Percentiles rank a stretch among this genome's conserved stretches.
These are phyloP conservation scores for Xerocomus potaroensis DNA, from an alignment of 768 basidiomycete species.

Conservation along the genomic window DNA sequence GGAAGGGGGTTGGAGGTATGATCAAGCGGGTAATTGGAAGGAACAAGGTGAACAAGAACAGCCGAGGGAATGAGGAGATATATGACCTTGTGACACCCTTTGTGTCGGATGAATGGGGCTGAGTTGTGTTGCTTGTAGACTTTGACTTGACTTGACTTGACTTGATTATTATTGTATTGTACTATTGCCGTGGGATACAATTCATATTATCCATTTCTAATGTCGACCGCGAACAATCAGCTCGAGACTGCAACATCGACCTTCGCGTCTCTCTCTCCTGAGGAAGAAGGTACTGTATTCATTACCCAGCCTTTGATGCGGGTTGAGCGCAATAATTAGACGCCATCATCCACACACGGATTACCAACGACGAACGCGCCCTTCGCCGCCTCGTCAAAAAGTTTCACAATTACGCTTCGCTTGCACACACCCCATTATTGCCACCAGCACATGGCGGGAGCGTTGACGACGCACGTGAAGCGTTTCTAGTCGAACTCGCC, in stretches of 20 bases:
- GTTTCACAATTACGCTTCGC: conserved; percentile 67
- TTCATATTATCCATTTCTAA: not conserved
- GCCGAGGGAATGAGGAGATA: conserved; percentile 68
- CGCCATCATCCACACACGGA: conserved; percentile 73
- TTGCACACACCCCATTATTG: conserved; percentile 47
- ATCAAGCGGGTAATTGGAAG: conserved; percentile 60
- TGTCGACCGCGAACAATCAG: conserved; percentile 6
- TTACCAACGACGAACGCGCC: conserved; percentile 78
- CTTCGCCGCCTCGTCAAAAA: conserved; percentile 77
- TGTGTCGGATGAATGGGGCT: conserved; percentile 71
- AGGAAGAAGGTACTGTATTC: conserved; percentile 55
- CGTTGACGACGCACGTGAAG: conserved; percentile 71
- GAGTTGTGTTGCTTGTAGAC: conserved; percentile 9
- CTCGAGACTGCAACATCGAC: conserved; percentile 7
- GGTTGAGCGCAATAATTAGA: conserved; percentile 41
- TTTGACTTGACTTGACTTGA: too few species aligned
- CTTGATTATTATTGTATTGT: not conserved
- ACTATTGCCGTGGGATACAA: not conserved
- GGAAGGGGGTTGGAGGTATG: conserved; percentile 44
- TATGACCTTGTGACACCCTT: conserved; percentile 84
- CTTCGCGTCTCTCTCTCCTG: conserved; percentile 46
- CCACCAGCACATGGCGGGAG: conserved; percentile 26
- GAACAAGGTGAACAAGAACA: conserved; percentile 42
- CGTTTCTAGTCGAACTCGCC: conserved; percentile 72
- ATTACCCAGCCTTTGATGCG: conserved; percentile 1